Conservation (phyloP, 495 filamentous ascomycete species). For the Penicillium fimorum region DNA sequence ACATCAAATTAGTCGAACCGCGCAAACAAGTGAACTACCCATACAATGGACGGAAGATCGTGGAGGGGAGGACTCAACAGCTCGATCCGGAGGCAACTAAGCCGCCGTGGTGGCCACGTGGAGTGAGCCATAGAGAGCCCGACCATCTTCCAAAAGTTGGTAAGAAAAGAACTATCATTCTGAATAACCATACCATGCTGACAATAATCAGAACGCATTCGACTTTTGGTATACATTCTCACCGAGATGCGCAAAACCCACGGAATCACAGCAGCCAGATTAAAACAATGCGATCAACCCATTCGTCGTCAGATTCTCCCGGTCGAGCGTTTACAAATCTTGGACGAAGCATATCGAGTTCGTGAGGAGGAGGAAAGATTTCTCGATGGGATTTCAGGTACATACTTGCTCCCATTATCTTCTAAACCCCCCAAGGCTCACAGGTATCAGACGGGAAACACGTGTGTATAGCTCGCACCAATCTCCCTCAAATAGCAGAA, state of each 20-base stretch:
- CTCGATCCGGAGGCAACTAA: slow-evolving; percentile 42
- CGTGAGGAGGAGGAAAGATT: slow-evolving; percentile 61
- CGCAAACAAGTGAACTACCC: slow-evolving; percentile 82
- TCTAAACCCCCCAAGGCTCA: background rate
- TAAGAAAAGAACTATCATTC: slow-evolving; percentile 28
- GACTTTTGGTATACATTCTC: slow-evolving; percentile 60
- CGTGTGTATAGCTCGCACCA: slow-evolving; percentile 35
- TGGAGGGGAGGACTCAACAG: slow-evolving; percentile 35
- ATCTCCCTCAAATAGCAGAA: slow-evolving; percentile 32
- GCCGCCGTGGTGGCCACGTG: slow-evolving; percentile 77
- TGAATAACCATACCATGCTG: background rate
- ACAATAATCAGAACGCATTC: slow-evolving; percentile 52
- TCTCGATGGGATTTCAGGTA: slow-evolving; percentile 56
- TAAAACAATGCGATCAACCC: slow-evolving; percentile 43
- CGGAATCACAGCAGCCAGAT: slow-evolving; percentile 34
- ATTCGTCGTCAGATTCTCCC: slow-evolving; percentile 44
- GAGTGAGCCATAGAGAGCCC: slow-evolving; percentile 69
- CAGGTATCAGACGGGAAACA: slow-evolving; percentile 18
- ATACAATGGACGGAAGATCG: slow-evolving; percentile 61
- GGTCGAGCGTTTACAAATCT: slow-evolving; percentile 35
- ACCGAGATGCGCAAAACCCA: slow-evolving; percentile 41
- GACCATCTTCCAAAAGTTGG: slow-evolving; percentile 74
- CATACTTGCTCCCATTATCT: slow-evolving; percentile 13
- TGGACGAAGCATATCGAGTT: slow-evolving; percentile 67
- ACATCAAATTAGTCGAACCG: slow-evolving; percentile 76